These are phyloP conservation scores for Peterozyma toletana DNA, from an alignment of 805 yeast genomes.

Conservation along the genomic window DNA sequence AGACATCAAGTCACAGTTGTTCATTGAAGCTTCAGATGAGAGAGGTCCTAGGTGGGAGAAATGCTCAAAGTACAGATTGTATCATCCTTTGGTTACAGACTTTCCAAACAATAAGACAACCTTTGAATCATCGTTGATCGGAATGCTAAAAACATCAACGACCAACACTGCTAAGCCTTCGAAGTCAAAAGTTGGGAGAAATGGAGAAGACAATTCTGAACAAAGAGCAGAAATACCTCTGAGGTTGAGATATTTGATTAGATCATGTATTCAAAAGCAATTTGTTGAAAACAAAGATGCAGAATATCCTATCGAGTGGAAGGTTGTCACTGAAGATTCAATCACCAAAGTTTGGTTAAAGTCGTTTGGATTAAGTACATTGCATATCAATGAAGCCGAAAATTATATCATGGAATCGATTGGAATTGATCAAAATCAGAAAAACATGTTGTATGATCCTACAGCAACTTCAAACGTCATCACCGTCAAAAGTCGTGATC, in stretches of 20 bases:
- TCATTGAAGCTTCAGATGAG: slow-evolving; percentile 29
- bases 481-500: too few relatives aligned
- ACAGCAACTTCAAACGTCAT: background rate
- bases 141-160: slow-evolving; percentile 11
- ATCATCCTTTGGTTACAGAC: slow-evolving; percentile 40
- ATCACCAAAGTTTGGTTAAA: slow-evolving; percentile 45
- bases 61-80: slow-evolving; percentile 35
- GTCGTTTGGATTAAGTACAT: slow-evolving; percentile 44
- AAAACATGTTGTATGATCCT: slow-evolving; percentile 7
- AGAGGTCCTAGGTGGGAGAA: slow-evolving; percentile 43
- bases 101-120: slow-evolving; percentile 37
- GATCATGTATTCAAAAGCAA: slow-evolving; percentile 51
- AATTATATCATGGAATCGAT: slow-evolving; percentile 21
- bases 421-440: background rate
- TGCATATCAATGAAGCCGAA: slow-evolving; percentile 47
- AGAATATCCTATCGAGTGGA: slow-evolving; percentile 34
- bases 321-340: slow-evolving; percentile 54
- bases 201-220: slow-evolving; percentile 3
- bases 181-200: slow-evolving; percentile 9
- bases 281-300: slow-evolving; percentile 28
- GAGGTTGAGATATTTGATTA: slow-evolving; percentile 44
- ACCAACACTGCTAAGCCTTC: slow-evolving; percentile 8
- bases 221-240: slow-evolving; percentile 40
- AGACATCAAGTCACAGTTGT: slow-evolving; percentile 5
- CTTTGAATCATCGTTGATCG: slow-evolving; percentile 18